Conservation (phyloP, 2,329 filamentous ascomycete genomes). For the Macrophomina pseudophaseolina region DNA sequence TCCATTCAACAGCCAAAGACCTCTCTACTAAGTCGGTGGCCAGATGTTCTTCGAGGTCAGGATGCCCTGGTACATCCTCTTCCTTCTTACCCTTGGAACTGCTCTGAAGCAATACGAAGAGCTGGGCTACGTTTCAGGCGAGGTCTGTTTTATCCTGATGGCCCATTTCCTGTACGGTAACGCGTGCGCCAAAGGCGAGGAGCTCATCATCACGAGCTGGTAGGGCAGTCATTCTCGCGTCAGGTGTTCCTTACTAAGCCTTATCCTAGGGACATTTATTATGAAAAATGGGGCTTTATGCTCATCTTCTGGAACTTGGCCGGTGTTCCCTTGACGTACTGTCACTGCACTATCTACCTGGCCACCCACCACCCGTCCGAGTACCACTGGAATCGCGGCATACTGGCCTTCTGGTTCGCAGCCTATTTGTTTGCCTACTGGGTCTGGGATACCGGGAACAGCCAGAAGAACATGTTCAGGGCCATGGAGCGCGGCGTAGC, state of each 20-base stretch:
- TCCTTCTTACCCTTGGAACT: slow-evolving; percentile 75
- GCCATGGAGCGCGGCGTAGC: slow-evolving; percentile 71
- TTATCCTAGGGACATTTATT: slow-evolving; percentile 79
- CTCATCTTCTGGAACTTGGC: slow-evolving; percentile 97
- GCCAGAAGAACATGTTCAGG: slow-evolving; percentile 91
- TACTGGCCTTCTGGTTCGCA: slow-evolving; percentile 54
- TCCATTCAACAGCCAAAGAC: too few relatives aligned
- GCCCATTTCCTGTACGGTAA: slow-evolving; percentile 92
- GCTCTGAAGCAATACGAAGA: slow-evolving; percentile 81
- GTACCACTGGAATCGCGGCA: slow-evolving; percentile 74
- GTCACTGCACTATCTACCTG: slow-evolving; percentile 89
- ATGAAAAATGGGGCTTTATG: slow-evolving; percentile 97
- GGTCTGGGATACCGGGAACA: slow-evolving; percentile 91
- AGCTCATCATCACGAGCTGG: slow-evolving; percentile 88
- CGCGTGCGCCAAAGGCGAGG: slow-evolving; percentile 89
- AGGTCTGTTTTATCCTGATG: slow-evolving; percentile 83
- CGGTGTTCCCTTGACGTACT: slow-evolving; percentile 88
- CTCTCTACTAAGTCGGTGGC: too few relatives aligned
- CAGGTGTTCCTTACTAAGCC: slow-evolving; percentile 21
- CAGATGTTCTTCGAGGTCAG: slow-evolving; percentile 91
- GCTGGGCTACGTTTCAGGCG: slow-evolving; percentile 85
- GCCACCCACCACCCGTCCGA: slow-evolving; percentile 19
- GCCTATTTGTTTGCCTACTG: slow-evolving; percentile 66
- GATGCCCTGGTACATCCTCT: slow-evolving; percentile 88
- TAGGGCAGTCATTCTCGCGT: slow-evolving; percentile 40